A percentile compares a stretch with the other conserved stretches of the same genome.
Conservation (phyloP, 805 yeast species). For the Maudiozyma serrabonitensis region DNA sequence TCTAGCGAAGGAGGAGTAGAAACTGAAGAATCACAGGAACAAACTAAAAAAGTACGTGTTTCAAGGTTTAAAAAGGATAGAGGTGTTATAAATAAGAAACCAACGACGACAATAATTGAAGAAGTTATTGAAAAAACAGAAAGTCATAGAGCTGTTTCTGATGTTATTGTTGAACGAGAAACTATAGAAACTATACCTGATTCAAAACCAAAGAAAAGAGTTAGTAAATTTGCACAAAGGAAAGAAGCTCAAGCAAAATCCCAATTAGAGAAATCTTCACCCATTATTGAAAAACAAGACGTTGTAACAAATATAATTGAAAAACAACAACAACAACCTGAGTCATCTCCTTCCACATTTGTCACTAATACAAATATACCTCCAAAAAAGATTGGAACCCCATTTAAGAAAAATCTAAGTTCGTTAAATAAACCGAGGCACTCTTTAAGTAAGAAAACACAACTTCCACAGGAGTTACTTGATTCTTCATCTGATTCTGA, state of each 20-base stretch:
- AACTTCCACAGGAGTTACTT: conserved; percentile 7
- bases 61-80: conserved; percentile 27
- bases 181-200: neutral
- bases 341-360: no score
- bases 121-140: neutral
- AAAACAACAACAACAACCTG: neutral
- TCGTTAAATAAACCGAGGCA: conserved; percentile 5
- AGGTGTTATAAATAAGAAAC: neutral
- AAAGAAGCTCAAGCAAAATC: neutral
- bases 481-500: conserved; percentile 2
- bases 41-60: conserved; percentile 10
- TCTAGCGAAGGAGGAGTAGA: conserved; percentile 2
- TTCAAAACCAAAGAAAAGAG: neutral
- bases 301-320: conserved; percentile 1
- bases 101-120: neutral
- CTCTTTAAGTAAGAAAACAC: neutral
- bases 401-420: conserved; percentile 5
- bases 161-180: neutral
- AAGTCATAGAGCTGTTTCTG: neutral
- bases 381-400: neutral
- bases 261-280: neutral
- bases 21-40: conserved; percentile 3
- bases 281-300: neutral
- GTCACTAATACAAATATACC: neutral
- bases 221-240: neutral